Conservation (phyloP, 2,329 filamentous ascomycete species). For the Cladosporium colombiae region DNA sequence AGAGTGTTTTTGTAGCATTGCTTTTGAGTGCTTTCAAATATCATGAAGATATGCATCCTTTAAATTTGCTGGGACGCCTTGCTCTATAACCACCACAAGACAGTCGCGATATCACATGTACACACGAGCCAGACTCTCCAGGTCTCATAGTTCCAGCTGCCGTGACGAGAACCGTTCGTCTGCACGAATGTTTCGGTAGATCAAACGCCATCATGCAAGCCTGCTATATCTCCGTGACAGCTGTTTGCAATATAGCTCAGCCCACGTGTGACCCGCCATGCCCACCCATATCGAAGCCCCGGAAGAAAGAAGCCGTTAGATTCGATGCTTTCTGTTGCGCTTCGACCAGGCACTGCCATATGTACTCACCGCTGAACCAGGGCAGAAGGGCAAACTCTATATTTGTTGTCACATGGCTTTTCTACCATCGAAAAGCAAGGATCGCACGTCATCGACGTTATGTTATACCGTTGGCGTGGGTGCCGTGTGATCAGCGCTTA, state of each 20-base stretch:
- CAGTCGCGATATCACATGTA: no score
- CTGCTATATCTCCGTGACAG: slow-evolving; percentile 2
- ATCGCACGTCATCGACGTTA: neutral
- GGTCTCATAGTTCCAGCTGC: neutral
- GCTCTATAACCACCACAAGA: no score
- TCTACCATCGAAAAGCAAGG: neutral
- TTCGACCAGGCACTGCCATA: neutral
- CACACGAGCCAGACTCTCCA: no score
- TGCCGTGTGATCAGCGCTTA: neutral
- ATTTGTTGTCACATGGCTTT: neutral
- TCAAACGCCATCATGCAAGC: neutral
- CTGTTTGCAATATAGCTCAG: neutral
- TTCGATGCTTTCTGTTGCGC: neutral
- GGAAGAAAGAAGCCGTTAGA: neutral
- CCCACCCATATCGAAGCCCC: neutral
- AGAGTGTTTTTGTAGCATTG: slow-evolving; percentile 4
- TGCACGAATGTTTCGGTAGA: neutral
- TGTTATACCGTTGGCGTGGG: neutral
- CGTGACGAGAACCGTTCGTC: neutral
- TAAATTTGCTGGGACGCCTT: neutral
- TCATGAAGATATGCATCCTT: slow-evolving; percentile 4
- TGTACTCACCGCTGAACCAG: neutral
- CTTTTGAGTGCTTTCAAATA: neutral
- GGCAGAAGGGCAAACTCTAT: neutral
- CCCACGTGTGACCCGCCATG: neutral